A percentile compares a stretch with the other conserved stretches of the same genome.
These are phyloP conservation scores for Jaltomata sinuosa DNA, from an alignment of 257 asterid genomes.

Conservation along the genomic window DNA sequence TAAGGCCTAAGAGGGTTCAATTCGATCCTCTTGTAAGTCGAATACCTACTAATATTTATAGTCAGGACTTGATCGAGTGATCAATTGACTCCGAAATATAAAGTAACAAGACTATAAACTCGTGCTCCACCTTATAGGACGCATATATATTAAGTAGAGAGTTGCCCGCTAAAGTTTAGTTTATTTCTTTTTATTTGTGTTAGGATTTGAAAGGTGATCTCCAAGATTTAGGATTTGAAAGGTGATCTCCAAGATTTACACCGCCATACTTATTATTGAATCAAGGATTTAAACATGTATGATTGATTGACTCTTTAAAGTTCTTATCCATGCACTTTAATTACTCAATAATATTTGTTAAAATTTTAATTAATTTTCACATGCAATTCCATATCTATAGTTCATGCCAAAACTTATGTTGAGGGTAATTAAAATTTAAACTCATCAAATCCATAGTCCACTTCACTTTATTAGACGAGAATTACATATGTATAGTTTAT, in stretches of 20 bases:
- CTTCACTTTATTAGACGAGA: background rate
- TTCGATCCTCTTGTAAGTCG: background rate
- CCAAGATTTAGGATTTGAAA: background rate
- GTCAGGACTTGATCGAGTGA: no score
- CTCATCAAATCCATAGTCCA: background rate
- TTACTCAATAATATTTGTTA: background rate
- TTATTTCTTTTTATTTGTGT: fast-evolving
- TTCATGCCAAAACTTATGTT: background rate
- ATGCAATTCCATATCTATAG: background rate
- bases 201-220: no score
- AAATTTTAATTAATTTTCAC: background rate
- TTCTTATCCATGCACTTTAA: background rate
- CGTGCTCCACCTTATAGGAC: background rate
- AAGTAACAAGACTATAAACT: no score
- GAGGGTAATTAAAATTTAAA: background rate
- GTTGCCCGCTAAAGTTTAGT: fast-evolving
- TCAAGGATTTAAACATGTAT: background rate
- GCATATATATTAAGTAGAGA: background rate
- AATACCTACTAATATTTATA: background rate
- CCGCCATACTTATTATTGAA: background rate
- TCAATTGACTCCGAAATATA: no score
- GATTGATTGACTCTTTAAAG: background rate
- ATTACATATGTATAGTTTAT: background rate
- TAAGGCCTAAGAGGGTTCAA: background rate
- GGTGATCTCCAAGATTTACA: background rate